Evolutionary conservation across 768 basidiomycete genomes (phyloP).

Genomic region (Pleurotus tuber-regium): DNA sequence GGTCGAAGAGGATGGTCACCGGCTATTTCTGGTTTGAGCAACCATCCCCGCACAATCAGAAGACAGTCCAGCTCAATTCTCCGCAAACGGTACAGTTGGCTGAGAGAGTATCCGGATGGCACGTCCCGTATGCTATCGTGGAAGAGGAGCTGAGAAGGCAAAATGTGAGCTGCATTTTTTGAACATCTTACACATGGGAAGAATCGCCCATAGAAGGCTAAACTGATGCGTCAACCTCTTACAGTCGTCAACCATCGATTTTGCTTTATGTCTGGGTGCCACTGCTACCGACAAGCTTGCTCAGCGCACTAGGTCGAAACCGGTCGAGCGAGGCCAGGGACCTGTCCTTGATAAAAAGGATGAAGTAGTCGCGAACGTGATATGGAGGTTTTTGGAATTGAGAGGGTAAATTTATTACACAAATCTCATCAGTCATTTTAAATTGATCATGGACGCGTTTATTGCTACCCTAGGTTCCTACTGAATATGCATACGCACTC

Average conservation of each 20-base stretch:
- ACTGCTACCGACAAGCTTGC: constrained; percentile 82
- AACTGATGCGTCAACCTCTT: constrained; percentile 9
- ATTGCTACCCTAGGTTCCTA: constrained; percentile 63
- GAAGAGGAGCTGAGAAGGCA: constrained; percentile 96
- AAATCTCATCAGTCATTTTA: constrained; percentile 13
- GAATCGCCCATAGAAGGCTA: constrained; percentile 23
- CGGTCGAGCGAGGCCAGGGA: constrained; percentile 18
- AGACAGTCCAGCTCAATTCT: constrained; percentile 69
- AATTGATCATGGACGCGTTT: constrained; percentile 7
- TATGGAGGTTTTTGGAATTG: constrained; percentile 97
- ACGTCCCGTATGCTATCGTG: constrained; percentile 78
- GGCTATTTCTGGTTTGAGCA: constrained; percentile 76
- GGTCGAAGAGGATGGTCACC: constrained; percentile 73
- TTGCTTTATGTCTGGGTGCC: constrained; percentile 90
- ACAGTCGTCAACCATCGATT: constrained; percentile 97
- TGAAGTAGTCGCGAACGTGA: constrained; percentile 95
- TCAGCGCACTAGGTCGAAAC: constrained; percentile 72
- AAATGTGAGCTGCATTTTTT: constrained; percentile 65
- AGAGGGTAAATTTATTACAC: constrained; percentile 61
- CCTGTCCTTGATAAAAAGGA: constrained; percentile 91
- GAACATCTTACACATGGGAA: constrained; percentile 17
- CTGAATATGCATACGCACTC: constrained; percentile 87
- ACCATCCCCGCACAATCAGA: constrained; percentile 47
- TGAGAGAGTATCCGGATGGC: constrained; percentile 88
- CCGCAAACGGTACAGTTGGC: constrained; percentile 81